phyloP scores from a whole-genome alignment of 768 basidiomycete species.

The Lactarius quietus region DNA sequence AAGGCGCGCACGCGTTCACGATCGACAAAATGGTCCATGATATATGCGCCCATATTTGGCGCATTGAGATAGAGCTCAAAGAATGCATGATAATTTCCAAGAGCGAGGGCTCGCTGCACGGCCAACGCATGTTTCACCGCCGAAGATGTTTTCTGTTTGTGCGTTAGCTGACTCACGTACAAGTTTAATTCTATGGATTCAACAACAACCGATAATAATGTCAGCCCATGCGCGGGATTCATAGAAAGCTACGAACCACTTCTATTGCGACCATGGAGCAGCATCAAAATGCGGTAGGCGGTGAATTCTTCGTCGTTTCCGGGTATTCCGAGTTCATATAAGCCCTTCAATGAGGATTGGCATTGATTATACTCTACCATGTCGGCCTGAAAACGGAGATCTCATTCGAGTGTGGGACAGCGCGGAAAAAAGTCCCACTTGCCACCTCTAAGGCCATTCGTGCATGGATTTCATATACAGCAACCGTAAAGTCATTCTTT shows the following conservation, averaged over 20 bases:
- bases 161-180: conserved; percentile 96
- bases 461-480: conserved; percentile 97
- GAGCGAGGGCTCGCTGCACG: conserved; percentile 85
- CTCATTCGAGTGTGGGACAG: conserved; percentile 4
- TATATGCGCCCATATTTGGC: conserved; percentile 97
- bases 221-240: conserved; percentile 12
- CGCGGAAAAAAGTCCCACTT: conserved; percentile 14
- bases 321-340: conserved; percentile 91
- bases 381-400: conserved; percentile 59
- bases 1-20: conserved; percentile 86
- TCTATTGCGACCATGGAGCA: conserved; percentile 89
- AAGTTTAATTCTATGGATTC: conserved; percentile 85
- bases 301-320: conserved; percentile 96
- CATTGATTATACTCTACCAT: conserved; percentile 99
- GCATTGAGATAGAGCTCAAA: conserved; percentile 81
- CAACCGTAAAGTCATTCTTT: conserved; percentile 96
- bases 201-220: conserved; percentile 1
- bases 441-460: conserved; percentile 94
- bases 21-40: conserved; percentile 98
- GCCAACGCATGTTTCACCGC: conserved; percentile 86
- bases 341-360: conserved; percentile 80
- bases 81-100: conserved; percentile 91
- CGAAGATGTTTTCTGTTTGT: conserved; percentile 75
- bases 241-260: conserved; percentile 57
- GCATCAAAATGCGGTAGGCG: conserved; percentile 95